These are phyloP conservation scores for Citropsis articulata DNA, from an alignment of 345 rosid genomes.

Conservation along the genomic window DNA sequence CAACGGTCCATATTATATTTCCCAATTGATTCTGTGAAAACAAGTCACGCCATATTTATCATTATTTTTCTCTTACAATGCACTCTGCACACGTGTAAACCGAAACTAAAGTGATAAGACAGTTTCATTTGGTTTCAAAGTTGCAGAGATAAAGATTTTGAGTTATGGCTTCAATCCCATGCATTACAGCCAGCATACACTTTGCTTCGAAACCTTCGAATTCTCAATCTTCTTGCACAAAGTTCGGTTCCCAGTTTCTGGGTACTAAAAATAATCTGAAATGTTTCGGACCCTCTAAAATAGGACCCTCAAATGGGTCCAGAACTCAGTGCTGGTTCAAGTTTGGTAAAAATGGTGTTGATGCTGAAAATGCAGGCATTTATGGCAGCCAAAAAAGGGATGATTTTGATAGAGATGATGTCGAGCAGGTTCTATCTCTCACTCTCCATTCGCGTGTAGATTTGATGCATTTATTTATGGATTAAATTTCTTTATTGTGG, in stretches of 20 bases:
- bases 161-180: conserved; percentile 49
- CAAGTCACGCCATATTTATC: neutral
- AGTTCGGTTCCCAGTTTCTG: conserved; percentile 50
- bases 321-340: conserved; percentile 77
- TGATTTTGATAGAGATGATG: conserved; percentile 93
- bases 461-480: neutral
- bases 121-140: neutral
- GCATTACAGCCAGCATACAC: conserved; percentile 27
- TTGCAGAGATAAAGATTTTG: neutral
- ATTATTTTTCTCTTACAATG: neutral
- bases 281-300: conserved; percentile 32
- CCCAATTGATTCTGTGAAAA: neutral
- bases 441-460: neutral
- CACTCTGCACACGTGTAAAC: conserved; percentile 9
- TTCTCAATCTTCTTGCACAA: conserved; percentile 29
- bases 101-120: neutral
- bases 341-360: conserved; percentile 89
- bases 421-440: conserved; percentile 71
- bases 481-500: neutral
- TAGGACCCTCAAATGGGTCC: conserved; percentile 75
- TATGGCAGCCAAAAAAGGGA: conserved; percentile 88
- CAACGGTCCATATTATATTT: neutral
- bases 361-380: conserved; percentile 93
- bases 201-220: conserved; percentile 33
- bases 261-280: conserved; percentile 33